These are phyloP conservation scores for Acmispon strigosus DNA, from an alignment of 306 rosid genomes.

Conservation along the genomic window DNA sequence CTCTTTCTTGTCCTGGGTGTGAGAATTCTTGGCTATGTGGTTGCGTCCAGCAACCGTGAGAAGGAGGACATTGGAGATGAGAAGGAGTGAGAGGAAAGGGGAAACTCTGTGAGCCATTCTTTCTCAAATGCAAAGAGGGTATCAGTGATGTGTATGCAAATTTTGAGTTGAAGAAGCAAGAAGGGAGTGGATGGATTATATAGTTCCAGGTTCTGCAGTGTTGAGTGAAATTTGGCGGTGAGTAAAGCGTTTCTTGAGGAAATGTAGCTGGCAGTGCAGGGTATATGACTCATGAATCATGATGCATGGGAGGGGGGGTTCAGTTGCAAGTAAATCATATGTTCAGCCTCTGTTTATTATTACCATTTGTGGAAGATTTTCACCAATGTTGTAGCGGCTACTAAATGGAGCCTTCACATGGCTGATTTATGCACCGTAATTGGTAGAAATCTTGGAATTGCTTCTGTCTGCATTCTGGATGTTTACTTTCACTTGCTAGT, in stretches of 20 bases:
- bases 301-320: neutral
- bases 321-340: constrained; percentile 16
- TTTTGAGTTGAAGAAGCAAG: constrained; percentile 37
- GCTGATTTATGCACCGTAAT: constrained; percentile 32
- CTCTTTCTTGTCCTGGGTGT: constrained; percentile 41
- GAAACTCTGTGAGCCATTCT: constrained; percentile 26
- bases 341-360: neutral
- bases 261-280: neutral
- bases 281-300: neutral
- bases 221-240: constrained; percentile 51
- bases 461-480: neutral
- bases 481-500: neutral
- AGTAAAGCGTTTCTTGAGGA: constrained; percentile 27
- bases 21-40: neutral
- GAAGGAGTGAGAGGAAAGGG: constrained; percentile 4
- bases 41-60: constrained; percentile 37
- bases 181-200: constrained; percentile 28
- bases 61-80: constrained; percentile 29
- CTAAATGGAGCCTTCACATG: constrained; percentile 19
- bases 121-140: constrained; percentile 20
- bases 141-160: constrained; percentile 8
- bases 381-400: constrained; percentile 27
- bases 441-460: neutral
- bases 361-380: constrained; percentile 25
- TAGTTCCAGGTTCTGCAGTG: neutral